Evolutionary conservation across 1,139 yeast species (phyloP).

Genomic region (Lodderomyces beijingensis): DNA sequence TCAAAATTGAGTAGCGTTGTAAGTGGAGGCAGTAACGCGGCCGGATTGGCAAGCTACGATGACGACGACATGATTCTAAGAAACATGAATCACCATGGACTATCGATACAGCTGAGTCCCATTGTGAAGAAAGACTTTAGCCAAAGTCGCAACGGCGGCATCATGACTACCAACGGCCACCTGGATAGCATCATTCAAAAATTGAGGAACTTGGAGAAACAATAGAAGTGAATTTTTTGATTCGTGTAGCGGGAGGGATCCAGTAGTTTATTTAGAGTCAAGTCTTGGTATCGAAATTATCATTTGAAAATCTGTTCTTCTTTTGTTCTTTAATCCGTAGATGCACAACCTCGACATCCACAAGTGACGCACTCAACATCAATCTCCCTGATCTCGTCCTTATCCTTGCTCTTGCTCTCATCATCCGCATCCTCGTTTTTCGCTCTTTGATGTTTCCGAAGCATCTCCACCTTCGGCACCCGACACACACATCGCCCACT

Average conservation of each 20-base stretch:
- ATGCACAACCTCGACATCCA: constrained; percentile 87
- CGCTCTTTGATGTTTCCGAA: constrained; percentile 9
- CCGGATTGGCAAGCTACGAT: constrained; percentile 37
- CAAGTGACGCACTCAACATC: constrained; percentile 71
- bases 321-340: constrained; percentile 55
- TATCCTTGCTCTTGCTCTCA: background rate
- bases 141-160: too few relatives aligned
- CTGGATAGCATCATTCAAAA: too few relatives aligned
- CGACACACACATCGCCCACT: constrained; percentile 71
- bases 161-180: too few relatives aligned
- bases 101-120: constrained; percentile 11
- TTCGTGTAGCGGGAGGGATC: too few relatives aligned
- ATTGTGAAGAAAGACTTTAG: constrained; percentile 6
- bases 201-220: constrained; percentile 10
- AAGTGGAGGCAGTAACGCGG: constrained; percentile 12
- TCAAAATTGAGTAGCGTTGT: constrained; percentile 7
- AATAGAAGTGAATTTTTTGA: too few relatives aligned
- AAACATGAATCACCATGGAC: constrained; percentile 26
- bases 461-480: constrained; percentile 61
- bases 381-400: constrained; percentile 3
- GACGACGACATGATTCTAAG: constrained; percentile 55
- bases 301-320: too few relatives aligned
- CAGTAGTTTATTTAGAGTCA: too few relatives aligned
- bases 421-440: background rate
- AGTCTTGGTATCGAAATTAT: too few relatives aligned